Conservation (phyloP, 306 rosid species). For the Castanea sativa region DNA sequence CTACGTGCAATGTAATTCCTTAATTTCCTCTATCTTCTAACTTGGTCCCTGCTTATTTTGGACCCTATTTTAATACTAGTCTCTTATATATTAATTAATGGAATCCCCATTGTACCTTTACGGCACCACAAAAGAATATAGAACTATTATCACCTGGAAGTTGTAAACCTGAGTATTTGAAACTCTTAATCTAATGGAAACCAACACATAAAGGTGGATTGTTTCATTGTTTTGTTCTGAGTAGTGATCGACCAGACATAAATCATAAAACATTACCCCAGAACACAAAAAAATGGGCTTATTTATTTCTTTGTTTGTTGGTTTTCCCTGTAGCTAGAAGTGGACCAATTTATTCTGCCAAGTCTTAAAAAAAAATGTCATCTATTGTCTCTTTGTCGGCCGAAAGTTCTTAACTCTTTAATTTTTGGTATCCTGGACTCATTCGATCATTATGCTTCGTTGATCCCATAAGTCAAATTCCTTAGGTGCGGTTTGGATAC, state of each 20-base stretch:
- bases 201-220: not conserved
- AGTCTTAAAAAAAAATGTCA: conserved; percentile 17
- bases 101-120: not conserved
- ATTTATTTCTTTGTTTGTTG: not conserved
- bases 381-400: conserved; percentile 47
- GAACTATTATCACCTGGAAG: not conserved
- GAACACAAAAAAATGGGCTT: not conserved
- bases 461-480: not conserved
- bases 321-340: not conserved
- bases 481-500: too few relatives aligned
- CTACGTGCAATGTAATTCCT: not conserved
- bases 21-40: not conserved
- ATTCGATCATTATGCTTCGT: not conserved
- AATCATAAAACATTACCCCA: conserved; percentile 2
- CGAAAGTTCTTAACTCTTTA: not conserved
- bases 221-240: not conserved
- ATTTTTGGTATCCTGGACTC: not conserved
- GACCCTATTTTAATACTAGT: too few relatives aligned
- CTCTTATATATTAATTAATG: too few relatives aligned
- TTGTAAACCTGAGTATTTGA: not conserved
- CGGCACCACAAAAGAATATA: not conserved
- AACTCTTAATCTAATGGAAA: not conserved
- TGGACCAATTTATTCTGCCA: conserved; percentile 5
- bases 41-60: not conserved
- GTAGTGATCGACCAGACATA: not conserved